Evolutionary conservation across 345 rosid genomes (phyloP), one percentile per base, ranked within the genome.

Genomic region (Viola odorata): DNA sequence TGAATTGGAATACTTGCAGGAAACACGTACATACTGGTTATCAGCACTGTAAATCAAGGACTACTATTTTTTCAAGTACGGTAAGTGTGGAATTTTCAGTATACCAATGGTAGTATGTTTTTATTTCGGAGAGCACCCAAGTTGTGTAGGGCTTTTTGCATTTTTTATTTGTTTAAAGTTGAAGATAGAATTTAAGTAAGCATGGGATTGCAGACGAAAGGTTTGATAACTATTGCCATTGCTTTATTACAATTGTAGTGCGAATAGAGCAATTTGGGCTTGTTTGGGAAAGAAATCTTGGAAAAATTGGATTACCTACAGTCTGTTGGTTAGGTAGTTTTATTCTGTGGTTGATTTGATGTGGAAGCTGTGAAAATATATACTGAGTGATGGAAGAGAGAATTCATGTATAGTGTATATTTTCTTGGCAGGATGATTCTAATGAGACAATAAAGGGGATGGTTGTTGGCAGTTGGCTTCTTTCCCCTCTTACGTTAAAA

Each of bases 361-460:
- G 47, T 4, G 9, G 52, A 66, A 61, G 44, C 15, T 56, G 53
- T 45, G 48, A 32, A 14, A 42, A 32, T n/a, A 12, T 45, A 12
- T 51, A 37, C 32, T 37, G 45, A 45, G 32, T 40, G 52, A 13
- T 53, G 41, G 57, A 37, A 41, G 11, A 60, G 41, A 54, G 66
- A 53, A 53, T 60, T 7, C 32, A 61, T 44, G 59, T 23, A 50
- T 67, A 41, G 41, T 61, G 4, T 40, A 41, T 23, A 23, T 23
- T 65, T 62, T 52, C 41, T 47, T 58, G 60, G 55, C 74, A 77
- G 80, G 77, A 58, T 45, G 71, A 69, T 60, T 64, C 60, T 17
- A 37, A 32, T 48, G 58, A 67, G 49, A 51, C 41, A 16, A 44
- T 49, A 50, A 58, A 23, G 80, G 52, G 15, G 71, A 71, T 51